Evolutionary conservation across 176 grass and related monocot species (phyloP).

Genomic region (Sorghum bicolor): DNA sequence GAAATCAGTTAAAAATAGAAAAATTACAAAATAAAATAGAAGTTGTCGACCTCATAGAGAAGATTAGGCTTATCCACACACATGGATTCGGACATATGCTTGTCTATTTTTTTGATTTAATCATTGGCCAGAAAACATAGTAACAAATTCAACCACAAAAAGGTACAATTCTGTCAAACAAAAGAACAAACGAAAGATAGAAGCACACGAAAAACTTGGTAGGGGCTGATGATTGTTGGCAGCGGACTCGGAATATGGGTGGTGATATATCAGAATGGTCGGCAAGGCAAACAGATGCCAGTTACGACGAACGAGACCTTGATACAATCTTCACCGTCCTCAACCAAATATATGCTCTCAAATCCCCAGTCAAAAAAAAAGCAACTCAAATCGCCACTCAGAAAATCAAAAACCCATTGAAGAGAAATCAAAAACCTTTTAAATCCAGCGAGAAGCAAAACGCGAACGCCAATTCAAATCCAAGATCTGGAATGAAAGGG

Average conservation of each 20-base stretch:
- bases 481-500: background rate
- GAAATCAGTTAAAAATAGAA: too few species aligned
- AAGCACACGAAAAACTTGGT: background rate
- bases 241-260: slow-evolving; percentile 98
- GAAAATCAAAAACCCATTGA: background rate
- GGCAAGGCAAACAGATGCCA: slow-evolving; percentile 82
- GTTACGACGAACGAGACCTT: slow-evolving; percentile 99
- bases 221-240: fast-evolving
- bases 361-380: background rate
- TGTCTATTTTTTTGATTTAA: slow-evolving; percentile 54
- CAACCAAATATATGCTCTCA: background rate
- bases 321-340: slow-evolving; percentile 62
- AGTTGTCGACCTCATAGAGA: slow-evolving; percentile 74
- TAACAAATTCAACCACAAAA: background rate
- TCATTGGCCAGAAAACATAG: slow-evolving; percentile 35
- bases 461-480: background rate
- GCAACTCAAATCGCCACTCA: background rate
- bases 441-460: background rate
- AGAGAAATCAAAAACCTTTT: fast-evolving
- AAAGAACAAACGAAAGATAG: too few species aligned
- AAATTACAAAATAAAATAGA: too few species aligned
- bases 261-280: slow-evolving; percentile 99
- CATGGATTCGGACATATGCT: slow-evolving; percentile 92
- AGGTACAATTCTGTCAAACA: too few species aligned
- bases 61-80: slow-evolving; percentile 85